Evolutionary conservation across 2,329 filamentous ascomycete genomes (phyloP).

Genomic region (Fusarium armeniacum): DNA sequence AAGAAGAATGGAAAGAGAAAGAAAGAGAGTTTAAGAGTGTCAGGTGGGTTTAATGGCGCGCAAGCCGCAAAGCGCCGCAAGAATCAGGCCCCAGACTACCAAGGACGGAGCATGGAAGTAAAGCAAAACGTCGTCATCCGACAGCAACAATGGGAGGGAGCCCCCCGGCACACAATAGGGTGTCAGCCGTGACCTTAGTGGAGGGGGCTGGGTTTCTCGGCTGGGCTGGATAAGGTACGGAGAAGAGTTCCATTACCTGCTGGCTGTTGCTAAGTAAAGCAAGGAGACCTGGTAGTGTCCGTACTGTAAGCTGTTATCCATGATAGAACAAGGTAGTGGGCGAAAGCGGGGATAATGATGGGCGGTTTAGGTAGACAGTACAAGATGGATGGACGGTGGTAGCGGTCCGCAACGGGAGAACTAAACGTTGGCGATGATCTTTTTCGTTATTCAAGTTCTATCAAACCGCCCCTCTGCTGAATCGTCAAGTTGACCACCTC

Average conservation of each 20-base stretch:
- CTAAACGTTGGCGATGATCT: constrained; percentile 38
- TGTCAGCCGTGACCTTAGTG: constrained; percentile 50
- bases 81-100: constrained; percentile 46
- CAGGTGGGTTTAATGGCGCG: constrained; percentile 50
- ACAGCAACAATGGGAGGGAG: constrained; percentile 48
- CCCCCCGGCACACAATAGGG: constrained; percentile 46
- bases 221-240: constrained; percentile 17
- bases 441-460: constrained; percentile 6
- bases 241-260: constrained; percentile 4
- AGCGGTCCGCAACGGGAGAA: constrained; percentile 47
- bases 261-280: constrained; percentile 6
- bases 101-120: constrained; percentile 44
- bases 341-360: constrained; percentile 44
- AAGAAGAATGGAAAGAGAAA: constrained; percentile 37
- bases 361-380: constrained; percentile 10
- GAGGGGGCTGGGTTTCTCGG: constrained; percentile 46
- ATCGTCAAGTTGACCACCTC: constrained; percentile 3
- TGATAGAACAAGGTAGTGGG: constrained; percentile 13
- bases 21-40: constrained; percentile 44
- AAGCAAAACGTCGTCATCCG: constrained; percentile 51
- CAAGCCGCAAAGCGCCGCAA: constrained; percentile 41
- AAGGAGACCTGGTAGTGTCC: not conserved
- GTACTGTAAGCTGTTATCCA: constrained; percentile 17
- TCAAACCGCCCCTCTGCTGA: constrained; percentile 8
- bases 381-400: constrained; percentile 37